Evolutionary conservation across 495 filamentous ascomycete species (phyloP), one percentile per base, ranked within the genome.

Genomic region (Hypoxylon crocopeplum): DNA sequence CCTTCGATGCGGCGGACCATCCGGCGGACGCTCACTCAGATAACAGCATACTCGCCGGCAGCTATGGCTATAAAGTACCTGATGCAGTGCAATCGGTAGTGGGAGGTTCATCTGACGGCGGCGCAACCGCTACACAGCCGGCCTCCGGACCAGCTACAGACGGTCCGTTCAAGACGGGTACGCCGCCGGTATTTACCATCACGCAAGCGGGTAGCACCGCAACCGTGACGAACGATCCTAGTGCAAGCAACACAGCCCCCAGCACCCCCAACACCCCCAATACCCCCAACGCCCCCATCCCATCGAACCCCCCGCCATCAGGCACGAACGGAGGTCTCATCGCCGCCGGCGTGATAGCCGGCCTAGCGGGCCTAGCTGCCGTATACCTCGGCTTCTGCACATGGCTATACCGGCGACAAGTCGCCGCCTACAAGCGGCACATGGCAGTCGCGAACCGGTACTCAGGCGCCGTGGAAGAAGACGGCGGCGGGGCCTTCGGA

Each of bases 361-460:
- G 83, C 21, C 60, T 84, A 11, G 74, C 85, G 10, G 79, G 81
- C 32, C 55, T 89, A 12, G 66, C 84, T 3, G 82, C 84, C 2
- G 70, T 71, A 7, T 86, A 90, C 63, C 76, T 92, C 15, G 86
- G 85, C 11, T 90, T 89, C 75, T 88, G 88, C 69, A 80, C 84
- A 16, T 89, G 83, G 79, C 71, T 90, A 5, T 90, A 88, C 72
- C 79, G 85, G 24, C 79, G 81, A 19, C 87, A 86, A 59, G 76
- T 89, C 8, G 54, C 64, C 1, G 77, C 86, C 4, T 89, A 87
- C 72, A 83, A 83, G 60, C 72, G 77, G 22, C 84, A 90, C 67
- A 79, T 88, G 22, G 79, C 80, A 11, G 80, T 86, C 62, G 73
- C 80, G n/a, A 74, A 74, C 56, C 60, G 75, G 12, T 70, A 78